Base-by-base conservation (phyloP, 352 stramenopile genomes). In the Saprolegnia diclina region DNA sequence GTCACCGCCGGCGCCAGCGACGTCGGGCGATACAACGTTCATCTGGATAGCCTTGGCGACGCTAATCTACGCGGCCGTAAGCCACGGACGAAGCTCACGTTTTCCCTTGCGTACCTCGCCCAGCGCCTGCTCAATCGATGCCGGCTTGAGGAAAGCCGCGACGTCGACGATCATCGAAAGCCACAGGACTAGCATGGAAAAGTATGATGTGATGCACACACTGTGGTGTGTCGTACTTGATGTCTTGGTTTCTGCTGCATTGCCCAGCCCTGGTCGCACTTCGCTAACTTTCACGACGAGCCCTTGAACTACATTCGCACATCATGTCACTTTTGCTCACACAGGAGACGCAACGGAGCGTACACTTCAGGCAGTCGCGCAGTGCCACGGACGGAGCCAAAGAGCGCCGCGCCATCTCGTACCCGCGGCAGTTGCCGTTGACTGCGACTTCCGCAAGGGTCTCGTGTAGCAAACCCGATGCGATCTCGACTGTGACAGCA, bases 351-450 rank as follows among this genome's bases (percentile, higher is more conserved):
- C 35, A 3, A 48, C 42, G 42, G 13, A 10, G 4, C 42, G 29
- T 69, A 69, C 63, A 69, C 42, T 69, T 40, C 9, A 69, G 10
- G 46, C 63, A 48, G 26, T 69, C 63, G 29, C 63, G 63, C 6
- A 69, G 24, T 10, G 29, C 22, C 21, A 40, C 11, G 19, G 48
- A 63, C 4, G 54, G 22, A 14, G n/a, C 9, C 1, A 62, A 13
- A 10, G 63, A 24, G 13, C 26, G n/a, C 3, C 53, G 22, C 2
- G 45, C n/a, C 26, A 24, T 18, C 42, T 69, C 63, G 22, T 54
- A 69, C 18, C 14, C 32, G 61, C 61, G 61, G 14, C 48, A 56
- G 6, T 52, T 19, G 45, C 29, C 29, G 18, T 13, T 56, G 24
- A 19, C 61, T 21, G 14, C 22, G 19, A 26, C 32, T 11, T 57